A percentile compares a stretch with the other conserved stretches of the same genome.
These are phyloP conservation scores for button mushroom (Agaricus bisporus) DNA, from an alignment of 768 basidiomycete species.

Conservation along the genomic window DNA sequence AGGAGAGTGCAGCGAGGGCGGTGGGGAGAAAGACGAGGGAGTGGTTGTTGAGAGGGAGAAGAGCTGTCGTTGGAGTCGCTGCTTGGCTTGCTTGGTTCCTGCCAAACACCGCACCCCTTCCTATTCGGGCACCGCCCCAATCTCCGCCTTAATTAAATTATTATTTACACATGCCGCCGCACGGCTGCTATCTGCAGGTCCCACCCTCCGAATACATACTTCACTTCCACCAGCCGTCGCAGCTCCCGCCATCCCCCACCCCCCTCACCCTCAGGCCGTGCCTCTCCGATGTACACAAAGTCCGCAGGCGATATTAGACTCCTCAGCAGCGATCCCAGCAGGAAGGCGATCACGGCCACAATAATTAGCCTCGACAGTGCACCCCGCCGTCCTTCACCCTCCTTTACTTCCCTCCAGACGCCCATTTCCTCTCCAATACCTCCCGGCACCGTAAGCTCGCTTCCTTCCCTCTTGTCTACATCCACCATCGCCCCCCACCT, in stretches of 20 bases:
- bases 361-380: conserved; percentile 55
- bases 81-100: conserved; percentile 10
- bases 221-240: conserved; percentile 72
- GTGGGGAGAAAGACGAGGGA: neutral
- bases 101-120: conserved; percentile 10
- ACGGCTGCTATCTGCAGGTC: conserved; percentile 86
- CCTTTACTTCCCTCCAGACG: conserved; percentile 9
- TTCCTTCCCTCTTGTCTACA: conserved; percentile 12
- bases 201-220: conserved; percentile 79
- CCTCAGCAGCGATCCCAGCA: conserved; percentile 86
- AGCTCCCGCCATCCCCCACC: conserved; percentile 79
- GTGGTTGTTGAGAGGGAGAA: conserved; percentile 1
- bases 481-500: conserved; percentile 32
- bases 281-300: conserved; percentile 75
- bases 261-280: conserved; percentile 47
- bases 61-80: conserved; percentile 8
- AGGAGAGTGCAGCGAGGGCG: conserved; percentile 3
- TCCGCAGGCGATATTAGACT: conserved; percentile 88
- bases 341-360: conserved; percentile 80
- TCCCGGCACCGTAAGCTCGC: conserved; percentile 29
- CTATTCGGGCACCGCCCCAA: conserved; percentile 12
- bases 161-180: conserved; percentile 48
- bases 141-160: conserved; percentile 21
- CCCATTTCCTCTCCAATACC: conserved; percentile 26
- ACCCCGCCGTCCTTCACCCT: conserved; percentile 8